Base-by-base conservation (phyloP, 805 yeast genomes). In the Metschnikowia drakensbergensis region DNA sequence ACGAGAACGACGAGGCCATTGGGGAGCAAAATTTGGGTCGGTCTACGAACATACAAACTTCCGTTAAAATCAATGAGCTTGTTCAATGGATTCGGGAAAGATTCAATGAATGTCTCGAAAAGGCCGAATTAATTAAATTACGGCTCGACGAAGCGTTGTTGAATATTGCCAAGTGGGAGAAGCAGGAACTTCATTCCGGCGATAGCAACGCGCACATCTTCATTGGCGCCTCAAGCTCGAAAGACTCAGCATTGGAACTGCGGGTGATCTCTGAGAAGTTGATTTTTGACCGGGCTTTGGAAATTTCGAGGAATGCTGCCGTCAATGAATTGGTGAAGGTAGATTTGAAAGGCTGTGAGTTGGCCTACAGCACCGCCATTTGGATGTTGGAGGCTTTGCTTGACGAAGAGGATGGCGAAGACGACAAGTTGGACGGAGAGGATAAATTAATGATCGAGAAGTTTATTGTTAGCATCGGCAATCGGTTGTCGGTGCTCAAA, bases 311-410 rank as follows among this genome's bases (percentile, higher is more conserved):
- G 58, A 82, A 82, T 43, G 96, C 98, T 0, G 98, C 98, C 0
- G 84, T 86, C 48, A 83, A 85, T 62, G 99, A 92, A 67, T 74
- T 90, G 58, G 80, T 77, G 36, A 87, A 87, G 39, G 85, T 81
- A 47, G 90, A 85, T 60, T 64, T 87, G 44, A 71, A 74, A 17
- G 86, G 86, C 5, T 91, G 97, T 67, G 97, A 91, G 66, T 68
- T 87, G 50, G 86, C 92, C 6, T 92, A 92, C 64, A 88, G 95
- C 3, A 88, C 96, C 0, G 84, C 97, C 0, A 80, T 92, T 45
- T 92, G 97, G 97, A 89, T 92, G 97, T 72, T 92, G 60, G 95
- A 89, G 62, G 89, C 96, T 0, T 71, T 92, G 27, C 66, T 90
- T 46, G 92, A 86, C 50, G 74, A 68, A 13, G 52, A 53, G 13